Evolutionary conservation across 768 basidiomycete species (phyloP), one percentile per base, ranked within the genome.

Genomic region (Psilocybe azurescens): DNA sequence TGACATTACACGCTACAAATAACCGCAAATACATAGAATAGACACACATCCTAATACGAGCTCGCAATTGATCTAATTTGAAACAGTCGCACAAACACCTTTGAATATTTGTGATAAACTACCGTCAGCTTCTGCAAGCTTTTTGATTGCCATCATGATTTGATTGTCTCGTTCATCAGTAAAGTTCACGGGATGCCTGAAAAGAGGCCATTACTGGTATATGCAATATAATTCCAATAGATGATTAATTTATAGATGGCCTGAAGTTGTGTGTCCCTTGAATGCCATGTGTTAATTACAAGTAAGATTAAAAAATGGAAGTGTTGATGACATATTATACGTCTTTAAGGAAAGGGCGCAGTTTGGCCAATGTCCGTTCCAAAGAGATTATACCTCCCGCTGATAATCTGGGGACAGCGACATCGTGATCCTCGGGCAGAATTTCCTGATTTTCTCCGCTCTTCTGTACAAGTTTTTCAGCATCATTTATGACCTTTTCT

Each of bases 321-420:
- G 32, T 44, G n/a, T 30, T 53, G 47, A 38, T 7, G 1, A 24
- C 30, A 11, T 51, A 18, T 60, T 50, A 46, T 7, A 33, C 36
- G 14, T 38, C 52, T 38, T 53, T 18, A 33, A 64, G 59, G 18
- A 89, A 72, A 41, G 63, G 73, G 64, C 89, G 85, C 62, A 95
- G 75, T 74, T 86, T 93, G 54, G 69, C 75, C 71, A 95, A 77
- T 63, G 88, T 93, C 78, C 92, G 85, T 74, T 90, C 87, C 38
- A 95, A 77, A 11, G 87, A 84, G 67, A 95, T 87, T 59, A 91
- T 89, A 2, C 92, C 90, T 49, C 94, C 93, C n/a, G 84, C 75
- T 1, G 89, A 90, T 67, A 94, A 73, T 62, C 88, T 81, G n/a
- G 91, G 89, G 10, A 95, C 86, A 0, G 93, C 90, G 56, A 78